phyloP scores from a whole-genome alignment of 2,329 filamentous ascomycete genomes.

The Botrytis fragariae region DNA sequence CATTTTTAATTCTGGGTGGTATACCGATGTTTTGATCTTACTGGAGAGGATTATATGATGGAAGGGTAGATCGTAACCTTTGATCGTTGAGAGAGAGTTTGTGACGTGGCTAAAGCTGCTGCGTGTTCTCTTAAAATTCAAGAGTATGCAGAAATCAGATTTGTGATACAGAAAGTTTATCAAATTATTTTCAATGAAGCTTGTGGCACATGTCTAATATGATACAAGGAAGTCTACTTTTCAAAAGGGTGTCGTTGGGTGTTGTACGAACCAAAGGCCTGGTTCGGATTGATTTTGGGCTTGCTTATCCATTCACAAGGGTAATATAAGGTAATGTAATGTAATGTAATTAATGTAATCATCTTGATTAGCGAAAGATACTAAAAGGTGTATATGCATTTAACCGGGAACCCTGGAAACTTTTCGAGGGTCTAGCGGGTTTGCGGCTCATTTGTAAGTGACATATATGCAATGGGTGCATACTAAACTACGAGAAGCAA shows the following conservation, averaged over 20 bases:
- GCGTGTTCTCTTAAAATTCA: constrained; percentile 5
- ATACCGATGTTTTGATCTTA: neutral
- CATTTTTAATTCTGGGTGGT: constrained; percentile 13
- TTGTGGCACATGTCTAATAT: neutral
- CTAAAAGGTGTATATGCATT: constrained; percentile 8
- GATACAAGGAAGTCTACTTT: neutral
- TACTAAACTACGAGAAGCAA: neutral
- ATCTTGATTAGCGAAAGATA: constrained; percentile 5
- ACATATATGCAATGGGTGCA: constrained; percentile 12
- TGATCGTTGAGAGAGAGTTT: neutral
- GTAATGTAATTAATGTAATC: constrained; percentile 12
- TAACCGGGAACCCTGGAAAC: constrained; percentile 8
- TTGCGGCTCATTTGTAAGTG: constrained; percentile 13
- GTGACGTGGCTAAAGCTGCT: constrained; percentile 22
- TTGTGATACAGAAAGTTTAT: constrained; percentile 13
- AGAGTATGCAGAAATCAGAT: neutral
- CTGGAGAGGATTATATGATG: constrained; percentile 7
- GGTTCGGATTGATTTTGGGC: constrained; percentile 8
- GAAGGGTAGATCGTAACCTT: constrained; percentile 11
- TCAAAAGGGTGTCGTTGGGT: neutral
- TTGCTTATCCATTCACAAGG: constrained; percentile 4
- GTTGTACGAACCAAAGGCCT: constrained; percentile 17
- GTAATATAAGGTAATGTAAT: neutral
- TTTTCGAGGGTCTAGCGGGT: constrained; percentile 7
- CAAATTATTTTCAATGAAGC: constrained; percentile 12